Evolutionary conservation across 495 filamentous ascomycete genomes (phyloP), one percentile per base, ranked within the genome.

Genomic region (Penicillium malachiteum): DNA sequence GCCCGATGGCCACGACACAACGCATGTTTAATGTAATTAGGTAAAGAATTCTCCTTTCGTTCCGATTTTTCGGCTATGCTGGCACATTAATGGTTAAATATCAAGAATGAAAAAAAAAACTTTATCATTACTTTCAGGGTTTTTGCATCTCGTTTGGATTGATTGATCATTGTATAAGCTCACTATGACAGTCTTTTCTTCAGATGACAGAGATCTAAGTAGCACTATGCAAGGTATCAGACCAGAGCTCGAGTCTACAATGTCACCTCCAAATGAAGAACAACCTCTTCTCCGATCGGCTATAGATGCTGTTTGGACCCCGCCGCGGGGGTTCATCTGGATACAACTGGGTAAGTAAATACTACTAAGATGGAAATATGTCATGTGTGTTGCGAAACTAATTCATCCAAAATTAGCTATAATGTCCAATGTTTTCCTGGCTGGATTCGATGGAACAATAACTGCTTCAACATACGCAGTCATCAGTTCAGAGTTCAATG

Each of bases 401-500:
- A 60, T 14, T 10, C 8, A 18, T 39, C 0, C 3, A 7, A 26
- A 26, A 26, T 26, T 49, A 68, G 81, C 82, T 9, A 84, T 86
- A 60, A 84, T 87, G 76, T 76, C 81, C 21, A 86, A 86, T 46
- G 83, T 87, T 4, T 87, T 88, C 47, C 76, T 88, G 11, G 78
- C 79, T 32, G 85, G 83, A 7, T 86, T 87, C 57, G 84, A 87
- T 56, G 80, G 83, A 11, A 88, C 84, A 16, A 87, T 87, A 62
- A 87, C 83, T 1, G 84, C 84, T 0, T 79, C 84, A 9, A 87
- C 84, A 4, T 87, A 87, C 50, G 83, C 83, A 7, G 71, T 86
- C 13, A 88, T 88, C 62, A 83, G 80, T 58, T 89, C 87, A 31
- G 84, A 88, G 55, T 89, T 89, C 68, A 76, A 83, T 39, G 80